Evolutionary conservation across 1,284 basidiomycete species (phyloP), one percentile per base, ranked within the genome.

Genomic region (Ganoderma leucocontextum): DNA sequence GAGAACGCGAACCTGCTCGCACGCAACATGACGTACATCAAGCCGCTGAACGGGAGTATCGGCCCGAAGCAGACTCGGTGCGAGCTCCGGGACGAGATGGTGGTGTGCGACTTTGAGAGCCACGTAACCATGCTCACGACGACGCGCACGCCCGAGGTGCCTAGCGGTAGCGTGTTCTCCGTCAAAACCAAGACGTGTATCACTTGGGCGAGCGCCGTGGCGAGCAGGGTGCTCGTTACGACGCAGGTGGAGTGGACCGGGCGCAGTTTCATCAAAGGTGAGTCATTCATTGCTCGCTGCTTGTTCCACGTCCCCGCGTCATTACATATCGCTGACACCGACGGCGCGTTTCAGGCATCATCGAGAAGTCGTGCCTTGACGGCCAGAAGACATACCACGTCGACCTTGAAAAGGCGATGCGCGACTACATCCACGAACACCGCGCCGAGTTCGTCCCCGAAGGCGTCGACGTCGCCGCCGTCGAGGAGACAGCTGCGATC

Each of bases 51-150:
- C 70, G 96, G 89, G 0, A 89, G 91, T 47, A 89, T 99, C 41
- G 97, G 97, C 0, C 97, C 97, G 0, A 97, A 92, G 80, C 94
- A 95, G 79, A 97, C 97, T 12, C 97, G 96, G 78, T 99, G 98
- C 81, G 91, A 97, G 80, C 90, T 99, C 68, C 86, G 86, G 47
- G 97, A 99, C 76, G 95, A 97, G 80, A 91, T 88, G 66, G 82
- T 91, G 44, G 86, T 93, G 77, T 88, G 90, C 75, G 95, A 99
- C 75, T 93, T 92, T 74, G 94, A 98, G 67, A 87, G 95, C 68
- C 95, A 93, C 74, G 88, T 97, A 47, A 85, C 87, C 49, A 95
- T 92, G 76, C 75, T 98, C 42, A 98, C 97, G 36, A 97, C 95
- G 7, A 99, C 98, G 12, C 86, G 89, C 63, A 98, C 96, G 10